Percentiles rank a stretch among this genome's conserved stretches.
Evolutionary conservation across 228 moss, liverwort and hornwort genomes (phyloP).

Genomic region (Sphagnum magellanicum): DNA sequence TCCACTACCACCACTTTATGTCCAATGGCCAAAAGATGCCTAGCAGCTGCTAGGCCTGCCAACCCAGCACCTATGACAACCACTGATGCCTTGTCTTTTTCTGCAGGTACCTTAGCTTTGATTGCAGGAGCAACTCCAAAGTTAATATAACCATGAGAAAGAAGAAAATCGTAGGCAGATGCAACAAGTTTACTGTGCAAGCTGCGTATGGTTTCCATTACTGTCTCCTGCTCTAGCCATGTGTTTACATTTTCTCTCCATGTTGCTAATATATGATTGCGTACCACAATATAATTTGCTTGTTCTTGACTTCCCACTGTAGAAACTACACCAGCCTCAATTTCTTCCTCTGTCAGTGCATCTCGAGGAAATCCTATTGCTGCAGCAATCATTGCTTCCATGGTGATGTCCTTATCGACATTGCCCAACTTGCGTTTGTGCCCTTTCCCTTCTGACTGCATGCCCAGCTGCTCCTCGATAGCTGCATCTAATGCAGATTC

Average conservation of each 20-base stretch:
- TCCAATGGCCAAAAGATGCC: constrained; percentile 57
- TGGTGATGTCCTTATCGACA: constrained; percentile 42
- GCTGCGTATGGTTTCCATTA: constrained; percentile 54
- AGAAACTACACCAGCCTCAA: constrained; percentile 39
- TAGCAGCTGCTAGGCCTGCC: constrained; percentile 66
- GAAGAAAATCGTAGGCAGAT: constrained; percentile 48
- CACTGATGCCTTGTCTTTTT: constrained; percentile 46
- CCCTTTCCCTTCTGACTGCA: constrained; percentile 22
- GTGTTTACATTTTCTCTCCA: constrained; percentile 64
- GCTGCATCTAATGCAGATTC: constrained; percentile 60
- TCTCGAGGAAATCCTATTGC: constrained; percentile 64
- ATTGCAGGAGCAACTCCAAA: constrained; percentile 60
- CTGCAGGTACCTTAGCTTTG: constrained; percentile 38
- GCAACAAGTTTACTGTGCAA: constrained; percentile 40
- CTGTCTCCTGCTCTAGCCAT: constrained; percentile 61
- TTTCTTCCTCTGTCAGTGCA: constrained; percentile 60
- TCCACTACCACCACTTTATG: constrained; percentile 66
- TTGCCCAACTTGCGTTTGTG: constrained; percentile 44
- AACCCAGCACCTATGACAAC: constrained; percentile 68
- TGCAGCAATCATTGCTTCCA: constrained; percentile 69
- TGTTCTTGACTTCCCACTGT: constrained; percentile 49
- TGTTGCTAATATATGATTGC: constrained; percentile 60
- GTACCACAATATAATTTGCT: constrained; percentile 56
- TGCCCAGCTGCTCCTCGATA: constrained; percentile 55
- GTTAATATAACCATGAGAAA: constrained; percentile 58